These are phyloP conservation scores for Pseudopithomyces chartarum DNA, from an alignment of 2,329 filamentous ascomycete genomes.

Conservation along the genomic window DNA sequence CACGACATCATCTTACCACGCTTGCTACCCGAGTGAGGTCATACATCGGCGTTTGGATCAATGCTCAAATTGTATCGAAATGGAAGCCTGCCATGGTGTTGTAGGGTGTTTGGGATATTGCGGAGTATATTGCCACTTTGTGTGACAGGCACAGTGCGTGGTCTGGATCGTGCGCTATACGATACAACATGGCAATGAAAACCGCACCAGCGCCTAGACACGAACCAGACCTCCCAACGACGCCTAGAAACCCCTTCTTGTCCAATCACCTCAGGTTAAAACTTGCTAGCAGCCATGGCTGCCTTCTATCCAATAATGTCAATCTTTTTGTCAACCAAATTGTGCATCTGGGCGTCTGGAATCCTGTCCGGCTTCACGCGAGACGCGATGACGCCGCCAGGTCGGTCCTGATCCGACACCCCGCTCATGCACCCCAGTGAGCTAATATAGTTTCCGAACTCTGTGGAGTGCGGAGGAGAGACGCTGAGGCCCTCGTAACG, in stretches of 20 bases:
- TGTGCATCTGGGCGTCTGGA: neutral
- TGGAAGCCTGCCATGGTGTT: neutral
- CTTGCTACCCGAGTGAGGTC: no score
- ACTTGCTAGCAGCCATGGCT: neutral
- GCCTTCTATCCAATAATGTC: neutral
- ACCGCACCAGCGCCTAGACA: neutral
- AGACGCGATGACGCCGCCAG: neutral
- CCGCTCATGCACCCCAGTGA: slow-evolving; percentile 8
- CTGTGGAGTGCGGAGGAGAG: slow-evolving; percentile 4
- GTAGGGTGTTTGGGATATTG: neutral
- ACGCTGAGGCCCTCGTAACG: neutral
- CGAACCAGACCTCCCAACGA: neutral
- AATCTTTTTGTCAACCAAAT: neutral
- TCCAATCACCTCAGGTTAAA: neutral
- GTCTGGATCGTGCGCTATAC: neutral
- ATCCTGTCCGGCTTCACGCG: neutral
- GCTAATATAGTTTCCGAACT: slow-evolving; percentile 1
- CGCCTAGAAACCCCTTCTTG: neutral
- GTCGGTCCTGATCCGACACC: neutral
- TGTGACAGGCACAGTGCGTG: neutral
- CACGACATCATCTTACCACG: no score
- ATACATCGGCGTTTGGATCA: no score
- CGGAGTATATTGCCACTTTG: neutral
- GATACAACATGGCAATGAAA: neutral
- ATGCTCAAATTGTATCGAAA: neutral